Conservation (phyloP, 2,329 filamentous ascomycete species). For the Corinectria fuckeliana region DNA sequence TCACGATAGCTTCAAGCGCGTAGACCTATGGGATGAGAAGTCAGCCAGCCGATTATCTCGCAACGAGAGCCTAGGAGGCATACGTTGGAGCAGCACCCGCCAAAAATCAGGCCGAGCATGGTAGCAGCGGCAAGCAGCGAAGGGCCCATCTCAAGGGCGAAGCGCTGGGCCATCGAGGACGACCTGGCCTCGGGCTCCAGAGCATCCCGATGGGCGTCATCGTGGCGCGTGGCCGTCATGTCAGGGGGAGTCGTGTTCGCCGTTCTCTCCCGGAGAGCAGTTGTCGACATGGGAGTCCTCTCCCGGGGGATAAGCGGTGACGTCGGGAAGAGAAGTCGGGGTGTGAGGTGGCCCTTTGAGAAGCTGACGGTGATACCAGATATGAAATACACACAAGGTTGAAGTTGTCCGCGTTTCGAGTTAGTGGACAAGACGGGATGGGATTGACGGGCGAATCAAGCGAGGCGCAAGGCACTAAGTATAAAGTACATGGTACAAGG, state of each 20-base stretch:
- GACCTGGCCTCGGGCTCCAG: slow-evolving; percentile 23
- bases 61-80: slow-evolving; percentile 38
- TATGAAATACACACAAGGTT: neutral
- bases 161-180: slow-evolving; percentile 27
- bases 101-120: slow-evolving; percentile 89
- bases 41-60: slow-evolving; percentile 21
- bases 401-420: neutral
- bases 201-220: slow-evolving; percentile 4
- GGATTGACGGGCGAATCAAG: neutral
- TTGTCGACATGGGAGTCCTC: slow-evolving; percentile 12
- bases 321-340: neutral
- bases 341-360: neutral
- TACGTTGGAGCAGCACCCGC: slow-evolving; percentile 94
- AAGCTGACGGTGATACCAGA: neutral
- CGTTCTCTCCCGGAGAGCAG: slow-evolving; percentile 17
- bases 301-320: neutral
- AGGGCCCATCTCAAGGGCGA: slow-evolving; percentile 36
- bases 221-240: slow-evolving; percentile 24
- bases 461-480: neutral
- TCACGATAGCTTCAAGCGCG: slow-evolving; percentile 91
- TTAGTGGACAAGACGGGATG: neutral
- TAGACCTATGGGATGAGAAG: slow-evolving; percentile 71
- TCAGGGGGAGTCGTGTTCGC: slow-evolving; percentile 31
- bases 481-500: neutral
- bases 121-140: slow-evolving; percentile 62